phyloP scores from a whole-genome alignment of 1,139 yeast species.

The Chernovozyma aurita region DNA sequence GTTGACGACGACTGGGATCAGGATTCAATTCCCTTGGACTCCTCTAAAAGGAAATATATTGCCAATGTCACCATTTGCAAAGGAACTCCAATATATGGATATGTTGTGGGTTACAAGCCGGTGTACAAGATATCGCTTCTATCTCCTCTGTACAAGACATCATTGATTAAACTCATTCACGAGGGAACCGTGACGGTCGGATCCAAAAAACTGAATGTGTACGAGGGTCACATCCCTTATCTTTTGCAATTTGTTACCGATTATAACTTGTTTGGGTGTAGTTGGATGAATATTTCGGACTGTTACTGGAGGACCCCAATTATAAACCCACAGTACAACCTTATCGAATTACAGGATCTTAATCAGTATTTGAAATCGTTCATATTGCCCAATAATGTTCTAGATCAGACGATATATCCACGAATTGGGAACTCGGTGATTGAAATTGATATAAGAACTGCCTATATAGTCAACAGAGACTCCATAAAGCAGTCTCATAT shows the following conservation, averaged over 20 bases:
- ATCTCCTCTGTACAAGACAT: conserved; percentile 56
- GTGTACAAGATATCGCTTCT: conserved; percentile 67
- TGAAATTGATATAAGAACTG: conserved; percentile 66
- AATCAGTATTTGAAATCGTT: conserved; percentile 14
- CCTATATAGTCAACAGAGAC: conserved; percentile 52
- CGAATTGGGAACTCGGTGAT: conserved; percentile 59
- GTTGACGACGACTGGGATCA: conserved; percentile 3
- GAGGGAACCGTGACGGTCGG: conserved; percentile 37
- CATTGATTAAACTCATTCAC: conserved; percentile 58
- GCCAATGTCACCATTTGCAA: conserved; percentile 68
- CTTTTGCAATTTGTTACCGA: conserved; percentile 76
- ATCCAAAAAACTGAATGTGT: conserved; percentile 18
- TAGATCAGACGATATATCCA: conserved; percentile 23
- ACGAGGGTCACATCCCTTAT: conserved; percentile 79
- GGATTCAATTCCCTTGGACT: neutral
- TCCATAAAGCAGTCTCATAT: conserved; percentile 40
- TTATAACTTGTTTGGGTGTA: conserved; percentile 80
- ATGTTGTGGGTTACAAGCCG: conserved; percentile 55
- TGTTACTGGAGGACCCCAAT: conserved; percentile 41
- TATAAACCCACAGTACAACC: conserved; percentile 10
- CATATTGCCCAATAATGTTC: conserved; percentile 22
- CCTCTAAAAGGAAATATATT: conserved; percentile 36
- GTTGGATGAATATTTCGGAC: conserved; percentile 51
- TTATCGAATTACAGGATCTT: conserved; percentile 6
- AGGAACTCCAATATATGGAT: conserved; percentile 84